A percentile compares a stretch with the other conserved stretches of the same genome.
Evolutionary conservation across 345 rosid species (phyloP).

Genomic region (Raphanus raphanistrum): DNA sequence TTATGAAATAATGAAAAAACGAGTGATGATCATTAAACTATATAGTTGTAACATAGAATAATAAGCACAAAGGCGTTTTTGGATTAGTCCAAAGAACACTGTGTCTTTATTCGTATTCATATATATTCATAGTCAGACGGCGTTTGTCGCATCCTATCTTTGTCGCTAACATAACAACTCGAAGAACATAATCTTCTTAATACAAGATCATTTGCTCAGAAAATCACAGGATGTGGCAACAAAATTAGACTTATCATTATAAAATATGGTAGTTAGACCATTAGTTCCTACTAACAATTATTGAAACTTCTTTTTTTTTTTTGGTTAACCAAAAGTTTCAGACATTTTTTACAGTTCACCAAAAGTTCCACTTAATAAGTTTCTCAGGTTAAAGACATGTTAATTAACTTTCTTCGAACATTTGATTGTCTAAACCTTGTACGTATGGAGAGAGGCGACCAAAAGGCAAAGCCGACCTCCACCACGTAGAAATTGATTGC

Average conservation of each 20-base stretch:
- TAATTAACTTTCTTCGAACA: not conserved
- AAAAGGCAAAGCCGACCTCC: constrained; percentile 34
- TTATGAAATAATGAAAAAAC: not conserved
- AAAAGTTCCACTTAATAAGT: not conserved
- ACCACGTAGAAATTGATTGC: constrained; percentile 19
- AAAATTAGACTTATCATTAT: not conserved
- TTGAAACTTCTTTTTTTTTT: not conserved
- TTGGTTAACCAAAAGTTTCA: not conserved
- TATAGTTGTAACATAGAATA: not conserved
- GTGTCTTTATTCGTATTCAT: not conserved
- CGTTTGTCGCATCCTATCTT: constrained; percentile 2
- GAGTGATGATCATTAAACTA: not conserved
- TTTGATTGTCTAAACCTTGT: not conserved
- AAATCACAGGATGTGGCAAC: not conserved
- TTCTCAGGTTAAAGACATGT: not conserved
- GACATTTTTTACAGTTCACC: not conserved
- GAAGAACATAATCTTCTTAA: not conserved
- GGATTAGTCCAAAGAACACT: constrained; percentile 10
- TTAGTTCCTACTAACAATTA: not conserved
- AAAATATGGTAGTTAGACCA: not conserved
- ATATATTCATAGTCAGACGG: constrained; percentile 1
- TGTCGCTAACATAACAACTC: constrained; percentile 7
- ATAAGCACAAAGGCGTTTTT: not conserved
- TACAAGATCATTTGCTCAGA: not conserved
- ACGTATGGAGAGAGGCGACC: constrained; percentile 11